phyloP scores from a whole-genome alignment of 1,139 yeast species.

The Suhomyces panamericanus region DNA sequence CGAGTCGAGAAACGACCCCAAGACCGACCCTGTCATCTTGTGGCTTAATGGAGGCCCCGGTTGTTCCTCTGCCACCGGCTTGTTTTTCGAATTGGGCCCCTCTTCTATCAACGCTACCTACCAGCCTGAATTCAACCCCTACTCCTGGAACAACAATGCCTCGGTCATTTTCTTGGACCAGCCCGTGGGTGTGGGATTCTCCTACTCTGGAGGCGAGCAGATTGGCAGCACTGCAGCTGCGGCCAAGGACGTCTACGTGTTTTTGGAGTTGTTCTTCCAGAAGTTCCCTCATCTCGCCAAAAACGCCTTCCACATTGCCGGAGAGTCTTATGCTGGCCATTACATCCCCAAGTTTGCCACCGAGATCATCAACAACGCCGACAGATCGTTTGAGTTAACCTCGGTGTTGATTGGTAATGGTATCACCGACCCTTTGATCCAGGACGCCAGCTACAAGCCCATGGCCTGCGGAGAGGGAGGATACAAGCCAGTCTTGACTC shows the following conservation, averaged over 20 bases:
- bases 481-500: constrained; percentile 60
- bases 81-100: constrained; percentile 69
- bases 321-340: constrained; percentile 89
- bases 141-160: constrained; percentile 71
- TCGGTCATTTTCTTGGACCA: constrained; percentile 70
- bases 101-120: constrained; percentile 51
- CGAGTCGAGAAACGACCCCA: constrained; percentile 56
- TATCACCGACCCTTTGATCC: constrained; percentile 72
- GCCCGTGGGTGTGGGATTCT: constrained; percentile 77
- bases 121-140: constrained; percentile 57
- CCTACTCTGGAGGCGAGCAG: constrained; percentile 58
- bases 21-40: constrained; percentile 57
- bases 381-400: constrained; percentile 63
- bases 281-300: constrained; percentile 62
- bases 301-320: constrained; percentile 78
- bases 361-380: constrained; percentile 66
- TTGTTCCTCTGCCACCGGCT: constrained; percentile 67
- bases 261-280: constrained; percentile 73
- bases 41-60: constrained; percentile 83
- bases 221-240: constrained; percentile 68
- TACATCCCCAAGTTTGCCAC: constrained; percentile 78
- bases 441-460: constrained; percentile 68
- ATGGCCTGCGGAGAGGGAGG: constrained; percentile 90
- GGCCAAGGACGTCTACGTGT: constrained; percentile 76
- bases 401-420: constrained; percentile 85